These are phyloP conservation scores for Teratosphaeria nubilosa DNA, from an alignment of 2,329 filamentous ascomycete species.

Conservation along the genomic window DNA sequence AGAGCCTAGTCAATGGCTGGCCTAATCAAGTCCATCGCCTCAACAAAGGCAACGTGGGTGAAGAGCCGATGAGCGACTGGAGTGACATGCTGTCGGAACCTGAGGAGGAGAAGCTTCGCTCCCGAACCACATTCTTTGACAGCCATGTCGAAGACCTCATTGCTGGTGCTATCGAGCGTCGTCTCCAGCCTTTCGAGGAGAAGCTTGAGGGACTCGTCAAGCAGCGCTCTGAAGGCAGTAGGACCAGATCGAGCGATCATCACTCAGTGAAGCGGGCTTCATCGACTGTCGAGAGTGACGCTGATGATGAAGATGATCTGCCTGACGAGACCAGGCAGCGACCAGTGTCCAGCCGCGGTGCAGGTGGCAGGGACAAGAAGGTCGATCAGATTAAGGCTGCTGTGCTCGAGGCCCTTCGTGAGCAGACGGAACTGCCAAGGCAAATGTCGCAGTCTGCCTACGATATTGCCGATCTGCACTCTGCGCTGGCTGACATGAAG, in stretches of 20 bases:
- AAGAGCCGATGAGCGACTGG: slow-evolving; percentile 77
- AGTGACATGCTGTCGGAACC: slow-evolving; percentile 73
- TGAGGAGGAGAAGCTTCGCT: slow-evolving; percentile 73
- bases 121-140: slow-evolving; percentile 80
- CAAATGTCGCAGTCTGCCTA: slow-evolving; percentile 13
- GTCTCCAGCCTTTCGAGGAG: slow-evolving; percentile 71
- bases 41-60: slow-evolving; percentile 45
- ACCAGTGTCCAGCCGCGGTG: slow-evolving; percentile 56
- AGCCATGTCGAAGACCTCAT: slow-evolving; percentile 81
- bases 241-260: slow-evolving; percentile 56
- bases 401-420: slow-evolving; percentile 52
- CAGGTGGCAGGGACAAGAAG: slow-evolving; percentile 56
- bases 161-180: slow-evolving; percentile 62
- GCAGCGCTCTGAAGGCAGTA: slow-evolving; percentile 41
- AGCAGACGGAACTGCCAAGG: slow-evolving; percentile 15
- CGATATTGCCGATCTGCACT: slow-evolving; percentile 33
- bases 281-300: slow-evolving; percentile 68
- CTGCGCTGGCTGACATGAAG: slow-evolving; percentile 39
- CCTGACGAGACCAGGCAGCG: slow-evolving; percentile 58
- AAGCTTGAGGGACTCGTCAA: slow-evolving; percentile 56
- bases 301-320: slow-evolving; percentile 66
- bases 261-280: slow-evolving; percentile 16
- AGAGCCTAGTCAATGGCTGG: slow-evolving; percentile 15
- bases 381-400: slow-evolving; percentile 63
- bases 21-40: slow-evolving; percentile 45